These are phyloP conservation scores for Cylindrotheca fusiformis DNA, from an alignment of 108 stramenopile species.

Conservation along the genomic window DNA sequence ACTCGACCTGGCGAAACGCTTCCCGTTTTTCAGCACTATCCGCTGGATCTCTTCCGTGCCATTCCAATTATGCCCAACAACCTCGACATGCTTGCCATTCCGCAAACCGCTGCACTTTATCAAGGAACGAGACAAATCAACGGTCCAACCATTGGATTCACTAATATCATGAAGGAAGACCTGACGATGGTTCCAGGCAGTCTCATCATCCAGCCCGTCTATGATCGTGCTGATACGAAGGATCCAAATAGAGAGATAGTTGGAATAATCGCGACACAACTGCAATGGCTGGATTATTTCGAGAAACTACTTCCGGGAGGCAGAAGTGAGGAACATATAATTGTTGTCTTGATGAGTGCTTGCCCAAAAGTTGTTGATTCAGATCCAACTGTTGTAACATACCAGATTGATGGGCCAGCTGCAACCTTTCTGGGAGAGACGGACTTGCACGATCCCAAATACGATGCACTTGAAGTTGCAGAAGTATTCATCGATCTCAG, in stretches of 20 bases:
- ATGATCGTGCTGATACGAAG: background rate
- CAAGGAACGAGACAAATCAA: background rate
- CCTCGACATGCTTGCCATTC: background rate
- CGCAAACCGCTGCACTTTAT: background rate
- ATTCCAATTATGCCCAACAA: background rate
- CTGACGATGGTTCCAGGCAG: background rate
- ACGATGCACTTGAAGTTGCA: conserved; percentile 1
- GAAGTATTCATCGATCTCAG: background rate
- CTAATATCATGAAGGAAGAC: background rate
- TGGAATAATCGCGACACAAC: background rate
- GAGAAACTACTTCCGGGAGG: background rate
- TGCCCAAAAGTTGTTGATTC: background rate
- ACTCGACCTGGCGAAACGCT: background rate
- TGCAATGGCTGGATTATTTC: background rate
- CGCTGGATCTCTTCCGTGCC: background rate
- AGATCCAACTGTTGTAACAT: background rate
- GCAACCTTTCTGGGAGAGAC: conserved; percentile 1
- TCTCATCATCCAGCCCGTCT: background rate
- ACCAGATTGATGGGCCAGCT: background rate
- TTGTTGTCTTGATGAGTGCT: background rate
- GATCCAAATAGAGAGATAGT: background rate
- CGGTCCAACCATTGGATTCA: background rate
- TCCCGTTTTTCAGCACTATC: background rate
- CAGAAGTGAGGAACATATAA: background rate
- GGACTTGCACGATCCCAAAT: conserved; percentile 7